phyloP scores from a whole-genome alignment of 345 rosid genomes.

The Cardamine occulta region DNA sequence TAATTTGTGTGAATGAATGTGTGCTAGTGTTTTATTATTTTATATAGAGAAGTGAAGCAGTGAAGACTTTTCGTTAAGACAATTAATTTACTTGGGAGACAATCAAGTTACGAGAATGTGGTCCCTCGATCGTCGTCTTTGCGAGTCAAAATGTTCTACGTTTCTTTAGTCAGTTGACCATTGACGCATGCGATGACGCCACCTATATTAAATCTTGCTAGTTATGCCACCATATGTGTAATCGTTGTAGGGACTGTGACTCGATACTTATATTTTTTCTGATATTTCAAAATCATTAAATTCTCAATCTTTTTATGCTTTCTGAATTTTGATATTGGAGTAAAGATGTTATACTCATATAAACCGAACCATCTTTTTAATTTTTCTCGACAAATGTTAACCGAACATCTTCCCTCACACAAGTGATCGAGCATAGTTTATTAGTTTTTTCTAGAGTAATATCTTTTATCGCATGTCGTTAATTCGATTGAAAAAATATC shows the following conservation, averaged over 20 bases:
- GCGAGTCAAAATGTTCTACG: conserved; percentile 34
- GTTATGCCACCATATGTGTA: not conserved
- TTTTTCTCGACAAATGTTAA: too few relatives aligned
- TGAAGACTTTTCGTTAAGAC: conserved; percentile 33
- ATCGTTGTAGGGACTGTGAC: not conserved
- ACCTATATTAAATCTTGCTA: not conserved
- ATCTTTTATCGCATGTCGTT: too few relatives aligned
- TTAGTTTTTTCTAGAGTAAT: too few relatives aligned
- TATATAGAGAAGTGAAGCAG: conserved; percentile 16
- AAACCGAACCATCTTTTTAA: not conserved
- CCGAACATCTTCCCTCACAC: too few relatives aligned
- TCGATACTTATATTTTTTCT: not conserved
- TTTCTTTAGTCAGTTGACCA: conserved; percentile 26
- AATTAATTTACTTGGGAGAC: conserved; percentile 28
- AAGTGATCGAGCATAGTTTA: too few relatives aligned
- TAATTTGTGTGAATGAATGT: not conserved
- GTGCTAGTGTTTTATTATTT: not conserved
- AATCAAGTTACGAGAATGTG: conserved; percentile 28
- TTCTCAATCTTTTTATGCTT: not conserved
- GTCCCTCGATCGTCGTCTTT: conserved; percentile 4
- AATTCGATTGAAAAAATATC: too few relatives aligned
- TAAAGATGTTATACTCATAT: not conserved
- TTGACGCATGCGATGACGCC: conserved; percentile 41
- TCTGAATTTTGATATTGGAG: not conserved
- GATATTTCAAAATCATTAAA: not conserved